phyloP scores from a whole-genome alignment of 1,284 basidiomycete species.

The Apiotrichum sp. region DNA sequence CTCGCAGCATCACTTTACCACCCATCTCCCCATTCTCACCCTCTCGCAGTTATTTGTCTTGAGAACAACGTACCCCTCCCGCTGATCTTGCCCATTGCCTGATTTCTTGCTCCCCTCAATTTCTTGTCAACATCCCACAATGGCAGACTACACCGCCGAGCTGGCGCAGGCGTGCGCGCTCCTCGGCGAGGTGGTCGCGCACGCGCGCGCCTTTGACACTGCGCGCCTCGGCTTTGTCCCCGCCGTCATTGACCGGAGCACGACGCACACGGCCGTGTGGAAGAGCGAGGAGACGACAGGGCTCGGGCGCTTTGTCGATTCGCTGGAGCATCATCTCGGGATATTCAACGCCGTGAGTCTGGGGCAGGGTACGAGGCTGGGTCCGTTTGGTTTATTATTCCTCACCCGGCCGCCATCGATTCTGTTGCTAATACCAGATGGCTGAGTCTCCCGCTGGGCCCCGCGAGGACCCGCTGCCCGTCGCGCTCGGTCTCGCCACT shows the following conservation, averaged over 20 bases:
- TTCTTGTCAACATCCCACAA: neutral
- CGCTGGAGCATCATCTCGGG: conserved; percentile 16
- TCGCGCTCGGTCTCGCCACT: conserved; percentile 38
- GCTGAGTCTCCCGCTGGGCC: conserved; percentile 5
- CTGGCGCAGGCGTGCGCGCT: neutral
- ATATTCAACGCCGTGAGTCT: conserved; percentile 17
- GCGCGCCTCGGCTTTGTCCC: conserved; percentile 7
- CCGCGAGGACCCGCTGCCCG: conserved; percentile 31
- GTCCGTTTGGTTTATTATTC: too few relatives aligned
- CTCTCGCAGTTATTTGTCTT: neutral
- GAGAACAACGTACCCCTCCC: too few relatives aligned
- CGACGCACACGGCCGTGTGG: conserved; percentile 13
- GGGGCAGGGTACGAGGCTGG: neutral
- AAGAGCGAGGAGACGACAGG: conserved; percentile 25
- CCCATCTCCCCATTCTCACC: neutral
- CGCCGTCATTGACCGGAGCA: conserved; percentile 11
- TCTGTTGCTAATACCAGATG: conserved; percentile 4
- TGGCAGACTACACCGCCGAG: conserved; percentile 10
- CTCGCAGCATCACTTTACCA: too few relatives aligned
- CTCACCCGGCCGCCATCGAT: neutral
- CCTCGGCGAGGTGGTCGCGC: conserved; percentile 5
- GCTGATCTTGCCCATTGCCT: too few relatives aligned
- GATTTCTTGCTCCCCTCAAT: too few relatives aligned
- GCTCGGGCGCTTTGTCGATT: conserved; percentile 22
- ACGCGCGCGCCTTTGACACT: conserved; percentile 7